Conservation (phyloP, 2,329 filamentous ascomycete genomes). For the Phialemonium atrogriseum region DNA sequence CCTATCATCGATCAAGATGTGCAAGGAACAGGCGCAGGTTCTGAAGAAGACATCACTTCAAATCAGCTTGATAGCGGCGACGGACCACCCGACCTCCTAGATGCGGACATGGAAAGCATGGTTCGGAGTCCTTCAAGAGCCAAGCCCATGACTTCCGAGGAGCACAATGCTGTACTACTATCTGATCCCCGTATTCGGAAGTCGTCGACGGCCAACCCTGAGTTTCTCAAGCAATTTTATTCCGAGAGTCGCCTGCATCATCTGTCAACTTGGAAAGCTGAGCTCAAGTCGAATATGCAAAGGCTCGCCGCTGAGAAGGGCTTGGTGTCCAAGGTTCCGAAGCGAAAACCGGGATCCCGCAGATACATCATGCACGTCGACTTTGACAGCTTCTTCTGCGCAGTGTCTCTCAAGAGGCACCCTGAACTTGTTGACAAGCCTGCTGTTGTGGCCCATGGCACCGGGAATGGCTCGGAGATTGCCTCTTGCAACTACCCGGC, state of each 20-base stretch:
- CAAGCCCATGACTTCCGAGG: conserved; percentile 66
- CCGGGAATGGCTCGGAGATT: conserved; percentile 82
- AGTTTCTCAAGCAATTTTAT: conserved; percentile 92
- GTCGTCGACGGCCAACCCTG: conserved; percentile 84
- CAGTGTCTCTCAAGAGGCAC: conserved; percentile 72
- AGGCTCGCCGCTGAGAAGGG: conserved; percentile 64
- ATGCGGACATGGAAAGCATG: conserved; percentile 4
- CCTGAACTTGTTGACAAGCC: conserved; percentile 74
- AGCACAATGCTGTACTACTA: conserved; percentile 81
- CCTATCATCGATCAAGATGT: no score
- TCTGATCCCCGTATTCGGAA: conserved; percentile 80
- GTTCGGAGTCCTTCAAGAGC: conserved; percentile 5
- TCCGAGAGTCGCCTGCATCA: conserved; percentile 92
- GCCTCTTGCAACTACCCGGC: conserved; percentile 96
- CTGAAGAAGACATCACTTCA: no score
- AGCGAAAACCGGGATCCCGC: conserved; percentile 54
- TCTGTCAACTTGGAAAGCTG: conserved; percentile 92
- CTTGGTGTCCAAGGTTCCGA: conserved; percentile 30
- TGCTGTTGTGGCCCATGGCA: conserved; percentile 80
- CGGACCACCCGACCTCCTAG: conserved; percentile 1
- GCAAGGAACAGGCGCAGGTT: no score
- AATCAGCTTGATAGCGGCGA: no score
- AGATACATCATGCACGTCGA: conserved; percentile 92
- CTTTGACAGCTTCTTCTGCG: conserved; percentile 97
- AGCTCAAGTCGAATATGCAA: conserved; percentile 84